Percentiles rank a stretch among this genome's conserved stretches.
These are phyloP conservation scores for Blastomyces silverae DNA, from an alignment of 2,329 filamentous ascomycete genomes.

Conservation along the genomic window DNA sequence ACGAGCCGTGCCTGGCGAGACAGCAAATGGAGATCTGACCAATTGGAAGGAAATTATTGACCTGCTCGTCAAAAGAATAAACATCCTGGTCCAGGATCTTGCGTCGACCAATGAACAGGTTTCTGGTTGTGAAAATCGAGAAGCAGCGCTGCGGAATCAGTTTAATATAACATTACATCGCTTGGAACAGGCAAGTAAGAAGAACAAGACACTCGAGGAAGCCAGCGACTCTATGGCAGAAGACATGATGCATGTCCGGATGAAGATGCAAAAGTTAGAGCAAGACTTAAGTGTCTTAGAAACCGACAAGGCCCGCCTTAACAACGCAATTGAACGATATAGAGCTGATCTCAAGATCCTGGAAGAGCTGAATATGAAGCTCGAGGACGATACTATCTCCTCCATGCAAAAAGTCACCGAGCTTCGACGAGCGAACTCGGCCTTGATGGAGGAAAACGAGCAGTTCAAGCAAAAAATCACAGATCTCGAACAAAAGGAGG, in stretches of 20 bases:
- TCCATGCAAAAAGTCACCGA: constrained; percentile 30
- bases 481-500: constrained; percentile 33
- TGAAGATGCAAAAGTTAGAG: constrained; percentile 40
- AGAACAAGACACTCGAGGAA: constrained; percentile 36
- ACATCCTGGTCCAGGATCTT: constrained; percentile 32
- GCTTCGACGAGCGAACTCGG: constrained; percentile 32
- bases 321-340: constrained; percentile 40
- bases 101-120: constrained; percentile 31
- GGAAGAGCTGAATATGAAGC: constrained; percentile 37
- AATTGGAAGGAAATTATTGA: constrained; percentile 38
- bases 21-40: constrained; percentile 31
- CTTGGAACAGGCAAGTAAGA: constrained; percentile 34
- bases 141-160: constrained; percentile 39
- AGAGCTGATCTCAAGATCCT: constrained; percentile 39
- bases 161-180: constrained; percentile 40
- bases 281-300: constrained; percentile 37
- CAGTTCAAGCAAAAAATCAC: constrained; percentile 30
- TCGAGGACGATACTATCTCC: constrained; percentile 36
- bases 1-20: constrained; percentile 41
- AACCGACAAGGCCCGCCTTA: constrained; percentile 39
- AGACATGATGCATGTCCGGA: constrained; percentile 42
- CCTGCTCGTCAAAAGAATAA: constrained; percentile 37
- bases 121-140: constrained; percentile 33
- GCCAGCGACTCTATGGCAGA: constrained; percentile 39
- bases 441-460: constrained; percentile 35